These are phyloP conservation scores for Collariella sp. DNA, from an alignment of 495 filamentous ascomycete genomes.

Conservation along the genomic window DNA sequence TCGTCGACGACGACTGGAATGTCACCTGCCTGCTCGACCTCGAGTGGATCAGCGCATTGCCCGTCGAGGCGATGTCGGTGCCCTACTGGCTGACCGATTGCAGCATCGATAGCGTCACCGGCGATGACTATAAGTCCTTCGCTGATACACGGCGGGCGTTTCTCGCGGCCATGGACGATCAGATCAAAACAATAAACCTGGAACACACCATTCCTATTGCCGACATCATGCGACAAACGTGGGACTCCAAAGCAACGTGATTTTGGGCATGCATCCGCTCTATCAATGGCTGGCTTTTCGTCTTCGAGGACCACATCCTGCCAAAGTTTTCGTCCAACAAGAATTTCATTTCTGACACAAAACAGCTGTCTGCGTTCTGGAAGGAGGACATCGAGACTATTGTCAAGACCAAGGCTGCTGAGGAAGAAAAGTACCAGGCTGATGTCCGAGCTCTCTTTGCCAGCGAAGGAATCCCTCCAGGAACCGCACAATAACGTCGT, in stretches of 20 bases:
- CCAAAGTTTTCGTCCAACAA: background rate
- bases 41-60: constrained; percentile 24
- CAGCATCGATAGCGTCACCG: constrained; percentile 15
- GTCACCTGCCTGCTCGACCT: constrained; percentile 22
- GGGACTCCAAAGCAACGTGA: background rate
- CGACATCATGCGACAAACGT: background rate
- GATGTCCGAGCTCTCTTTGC: background rate
- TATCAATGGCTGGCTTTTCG: constrained; percentile 3
- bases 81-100: constrained; percentile 30
- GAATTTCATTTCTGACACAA: background rate
- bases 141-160: constrained; percentile 3
- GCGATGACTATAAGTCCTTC: constrained; percentile 7
- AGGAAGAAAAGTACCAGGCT: background rate
- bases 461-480: background rate
- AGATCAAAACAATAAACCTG: background rate
- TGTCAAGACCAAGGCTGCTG: background rate
- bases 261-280: background rate
- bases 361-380: background rate
- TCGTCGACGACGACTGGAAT: constrained; percentile 31
- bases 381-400: background rate
- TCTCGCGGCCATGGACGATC: background rate
- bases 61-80: constrained; percentile 18
- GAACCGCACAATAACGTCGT: no score
- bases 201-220: background rate
- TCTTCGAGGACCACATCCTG: constrained; percentile 3